Conservation (phyloP, 2,329 filamentous ascomycete genomes). For the Pezicula rhizophila region DNA sequence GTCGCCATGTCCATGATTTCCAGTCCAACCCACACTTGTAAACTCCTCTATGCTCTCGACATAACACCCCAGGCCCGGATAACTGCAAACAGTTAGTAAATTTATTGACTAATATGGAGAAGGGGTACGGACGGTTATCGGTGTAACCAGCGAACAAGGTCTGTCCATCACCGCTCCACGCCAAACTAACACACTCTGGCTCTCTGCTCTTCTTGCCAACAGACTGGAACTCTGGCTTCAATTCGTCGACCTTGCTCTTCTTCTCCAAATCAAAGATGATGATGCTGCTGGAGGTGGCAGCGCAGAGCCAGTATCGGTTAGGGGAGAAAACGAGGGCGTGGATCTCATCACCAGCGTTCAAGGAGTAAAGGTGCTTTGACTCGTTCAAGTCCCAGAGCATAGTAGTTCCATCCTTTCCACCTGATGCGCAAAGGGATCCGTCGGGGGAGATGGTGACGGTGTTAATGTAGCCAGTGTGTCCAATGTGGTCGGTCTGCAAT, state of each 20-base stretch:
- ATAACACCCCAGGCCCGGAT: constrained; percentile 98
- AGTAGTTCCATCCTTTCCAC: constrained; percentile 99
- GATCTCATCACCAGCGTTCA: constrained; percentile 99
- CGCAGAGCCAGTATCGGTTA: constrained; percentile 99
- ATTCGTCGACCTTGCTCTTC: constrained; percentile 99
- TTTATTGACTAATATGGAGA: too few relatives aligned
- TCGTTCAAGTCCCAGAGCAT: constrained; percentile 99
- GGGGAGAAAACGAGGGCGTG: constrained; percentile 99
- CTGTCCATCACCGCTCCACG: constrained; percentile 97
- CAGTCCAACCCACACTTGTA: constrained; percentile 15
- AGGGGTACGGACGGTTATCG: constrained; percentile 57
- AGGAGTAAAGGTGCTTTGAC: constrained; percentile 99
- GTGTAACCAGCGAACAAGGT: constrained; percentile 99
- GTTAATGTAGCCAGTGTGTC: constrained; percentile 99
- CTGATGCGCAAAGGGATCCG: constrained; percentile 96
- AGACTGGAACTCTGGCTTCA: constrained; percentile 95
- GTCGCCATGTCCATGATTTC: constrained; percentile 22
- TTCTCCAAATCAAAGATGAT: constrained; percentile 99
- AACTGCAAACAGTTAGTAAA: constrained; percentile 37
- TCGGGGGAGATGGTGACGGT: constrained; percentile 99
- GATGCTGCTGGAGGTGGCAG: constrained; percentile 93
- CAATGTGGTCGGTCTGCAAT: constrained; percentile 99
- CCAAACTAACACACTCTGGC: constrained; percentile 95
- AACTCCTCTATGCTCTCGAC: constrained; percentile 68
- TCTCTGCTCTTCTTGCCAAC: constrained; percentile 98